A percentile compares a stretch with the other conserved stretches of the same genome.
Conservation (phyloP, 169 alveolate species). For the Plasmodium malariae region DNA sequence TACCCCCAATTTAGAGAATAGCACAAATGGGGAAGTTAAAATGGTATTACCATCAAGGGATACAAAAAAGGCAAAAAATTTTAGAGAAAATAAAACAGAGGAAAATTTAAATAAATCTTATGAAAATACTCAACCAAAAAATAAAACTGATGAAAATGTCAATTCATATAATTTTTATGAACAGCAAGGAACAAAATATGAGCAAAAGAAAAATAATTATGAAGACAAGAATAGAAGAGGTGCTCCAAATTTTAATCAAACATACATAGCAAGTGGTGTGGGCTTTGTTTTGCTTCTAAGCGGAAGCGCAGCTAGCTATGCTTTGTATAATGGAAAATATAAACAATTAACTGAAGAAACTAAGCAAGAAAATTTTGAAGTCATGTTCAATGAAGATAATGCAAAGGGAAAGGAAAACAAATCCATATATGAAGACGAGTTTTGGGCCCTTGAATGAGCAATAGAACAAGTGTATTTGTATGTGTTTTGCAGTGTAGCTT, state of each 20-base stretch:
- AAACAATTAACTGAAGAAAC: background rate
- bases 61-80: background rate
- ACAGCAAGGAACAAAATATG: background rate
- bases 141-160: background rate
- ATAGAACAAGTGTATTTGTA: no score
- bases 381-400: conserved; percentile 29
- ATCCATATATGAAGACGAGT: conserved; percentile 49
- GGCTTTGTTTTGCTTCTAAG: conserved; percentile 23
- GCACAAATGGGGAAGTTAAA: background rate
- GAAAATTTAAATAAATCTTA: background rate
- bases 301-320: conserved; percentile 33
- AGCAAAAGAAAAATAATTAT: background rate
- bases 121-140: background rate
- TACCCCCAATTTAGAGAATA: background rate
- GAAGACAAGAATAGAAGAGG: background rate
- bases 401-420: conserved; percentile 4
- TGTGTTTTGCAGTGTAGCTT: no score
- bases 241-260: background rate
- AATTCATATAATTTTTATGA: background rate
- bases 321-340: conserved; percentile 13
- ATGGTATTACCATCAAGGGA: background rate
- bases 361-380: conserved; percentile 27
- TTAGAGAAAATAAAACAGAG: conserved; percentile 3
- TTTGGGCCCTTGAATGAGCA: conserved; percentile 40
- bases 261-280: conserved; percentile 55